phyloP scores from a whole-genome alignment of 108 stramenopile genomes.

The Skeletonema grethae region DNA sequence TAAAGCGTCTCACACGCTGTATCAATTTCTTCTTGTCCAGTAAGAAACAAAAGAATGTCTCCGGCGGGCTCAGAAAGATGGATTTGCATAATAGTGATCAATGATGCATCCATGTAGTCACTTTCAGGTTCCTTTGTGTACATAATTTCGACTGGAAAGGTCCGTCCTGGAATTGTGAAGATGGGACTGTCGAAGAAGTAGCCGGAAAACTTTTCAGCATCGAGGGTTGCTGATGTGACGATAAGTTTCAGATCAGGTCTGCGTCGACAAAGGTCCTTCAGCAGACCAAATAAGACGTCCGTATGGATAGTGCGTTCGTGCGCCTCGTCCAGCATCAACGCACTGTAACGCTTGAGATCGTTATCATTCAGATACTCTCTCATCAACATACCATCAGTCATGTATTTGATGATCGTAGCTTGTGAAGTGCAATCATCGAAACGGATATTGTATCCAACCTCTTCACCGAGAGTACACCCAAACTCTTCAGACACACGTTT shows the following conservation, averaged over 20 bases:
- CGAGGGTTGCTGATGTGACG: conserved; percentile 96
- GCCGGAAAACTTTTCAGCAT: conserved; percentile 96
- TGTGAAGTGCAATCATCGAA: conserved; percentile 97
- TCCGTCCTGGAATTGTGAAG: conserved; percentile 97
- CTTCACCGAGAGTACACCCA: conserved; percentile 92
- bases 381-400: conserved; percentile 99
- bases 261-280: conserved; percentile 91
- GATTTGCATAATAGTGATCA: conserved; percentile 98
- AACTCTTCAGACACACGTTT: conserved; percentile 99
- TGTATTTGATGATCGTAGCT: conserved; percentile 97
- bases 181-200: conserved; percentile 97
- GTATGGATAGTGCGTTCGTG: conserved; percentile 99
- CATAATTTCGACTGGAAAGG: conserved; percentile 96
- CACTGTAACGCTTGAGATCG: conserved; percentile 85
- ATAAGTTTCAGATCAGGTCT: conserved; percentile 93
- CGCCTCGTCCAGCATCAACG: conserved; percentile 95
- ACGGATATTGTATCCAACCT: conserved; percentile 98
- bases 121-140: conserved; percentile 97
- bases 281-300: conserved; percentile 96
- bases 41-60: conserved; percentile 95
- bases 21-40: conserved; percentile 99
- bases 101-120: conserved; percentile 96
- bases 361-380: conserved; percentile 94
- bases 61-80: conserved; percentile 97
- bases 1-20: conserved; percentile 96